Percentiles rank a stretch among this genome's conserved stretches.
Conservation (phyloP, 495 filamentous ascomycete genomes). For the Trichoderma virens region DNA sequence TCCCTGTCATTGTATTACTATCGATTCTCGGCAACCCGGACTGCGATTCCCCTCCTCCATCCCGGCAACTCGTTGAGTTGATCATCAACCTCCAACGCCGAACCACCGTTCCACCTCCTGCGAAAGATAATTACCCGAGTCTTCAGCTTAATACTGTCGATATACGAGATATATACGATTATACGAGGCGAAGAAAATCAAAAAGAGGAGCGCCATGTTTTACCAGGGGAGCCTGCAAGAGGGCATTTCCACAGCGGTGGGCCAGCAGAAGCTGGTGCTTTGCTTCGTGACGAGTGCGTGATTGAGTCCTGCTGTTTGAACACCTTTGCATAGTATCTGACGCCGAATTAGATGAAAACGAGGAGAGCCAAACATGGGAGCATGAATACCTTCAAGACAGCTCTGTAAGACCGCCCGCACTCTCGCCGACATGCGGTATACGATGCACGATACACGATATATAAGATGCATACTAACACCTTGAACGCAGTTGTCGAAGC, state of each 20-base stretch:
- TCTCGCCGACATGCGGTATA: background rate
- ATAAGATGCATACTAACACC: background rate
- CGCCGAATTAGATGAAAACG: slow-evolving; percentile 44
- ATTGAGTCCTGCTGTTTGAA: slow-evolving; percentile 1
- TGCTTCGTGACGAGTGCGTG: slow-evolving; percentile 43
- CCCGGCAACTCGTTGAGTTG: background rate
- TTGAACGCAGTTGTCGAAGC: slow-evolving; percentile 30
- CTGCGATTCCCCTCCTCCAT: background rate
- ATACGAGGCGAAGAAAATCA: background rate
- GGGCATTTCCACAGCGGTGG: slow-evolving; percentile 68
- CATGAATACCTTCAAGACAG: slow-evolving; percentile 57
- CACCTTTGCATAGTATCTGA: slow-evolving; percentile 15
- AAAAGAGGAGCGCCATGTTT: slow-evolving; percentile 51
- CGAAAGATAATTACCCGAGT: background rate
- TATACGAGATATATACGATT: background rate
- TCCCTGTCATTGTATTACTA: background rate
- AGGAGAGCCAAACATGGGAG: slow-evolving; percentile 69
- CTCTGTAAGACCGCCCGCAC: slow-evolving; percentile 34
- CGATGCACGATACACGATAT: too few relatives aligned
- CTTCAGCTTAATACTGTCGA: background rate
- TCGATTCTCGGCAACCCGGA: background rate
- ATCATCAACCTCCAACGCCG: background rate
- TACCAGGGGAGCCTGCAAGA: slow-evolving; percentile 69
- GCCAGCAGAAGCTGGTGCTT: slow-evolving; percentile 41
- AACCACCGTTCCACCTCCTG: background rate